Percentiles rank a stretch among this genome's conserved stretches.
phyloP scores from a whole-genome alignment of 208 protist species.

The Blechomonas ayalai region DNA sequence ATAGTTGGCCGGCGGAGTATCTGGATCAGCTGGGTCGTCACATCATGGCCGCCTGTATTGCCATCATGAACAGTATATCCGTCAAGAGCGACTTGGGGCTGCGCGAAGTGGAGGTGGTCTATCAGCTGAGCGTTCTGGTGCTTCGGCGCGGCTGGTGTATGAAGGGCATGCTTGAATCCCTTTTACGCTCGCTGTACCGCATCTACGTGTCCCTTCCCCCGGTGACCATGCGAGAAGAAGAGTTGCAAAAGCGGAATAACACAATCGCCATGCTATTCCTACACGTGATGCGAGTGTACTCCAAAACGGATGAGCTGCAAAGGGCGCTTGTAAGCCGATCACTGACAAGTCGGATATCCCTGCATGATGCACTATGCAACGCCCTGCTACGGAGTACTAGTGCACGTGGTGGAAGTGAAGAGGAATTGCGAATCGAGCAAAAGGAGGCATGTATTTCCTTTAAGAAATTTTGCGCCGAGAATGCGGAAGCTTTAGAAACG shows the following conservation, averaged over 20 bases:
- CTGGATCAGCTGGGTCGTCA: slow-evolving; percentile 61
- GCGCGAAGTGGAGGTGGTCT: slow-evolving; percentile 43
- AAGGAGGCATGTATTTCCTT: slow-evolving; percentile 36
- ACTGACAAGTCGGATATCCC: slow-evolving; percentile 62
- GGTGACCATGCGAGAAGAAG: slow-evolving; percentile 45
- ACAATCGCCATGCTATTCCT: slow-evolving; percentile 53
- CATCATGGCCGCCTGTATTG: slow-evolving; percentile 65
- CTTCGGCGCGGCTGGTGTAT: slow-evolving; percentile 48
- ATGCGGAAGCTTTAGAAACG: slow-evolving; percentile 42
- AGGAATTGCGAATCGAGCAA: too few species aligned
- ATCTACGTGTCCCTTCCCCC: slow-evolving; percentile 56
- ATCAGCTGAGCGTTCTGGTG: slow-evolving; percentile 39
- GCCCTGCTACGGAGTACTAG: slow-evolving; percentile 26
- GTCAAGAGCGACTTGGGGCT: slow-evolving; percentile 40
- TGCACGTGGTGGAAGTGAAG: too few species aligned
- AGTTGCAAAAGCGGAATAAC: slow-evolving; percentile 27
- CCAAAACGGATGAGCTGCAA: slow-evolving; percentile 49
- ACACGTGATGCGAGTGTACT: slow-evolving; percentile 52
- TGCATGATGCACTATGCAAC: slow-evolving; percentile 62
- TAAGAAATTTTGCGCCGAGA: slow-evolving; percentile 40
- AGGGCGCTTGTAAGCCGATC: slow-evolving; percentile 62
- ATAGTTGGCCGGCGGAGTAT: slow-evolving; percentile 46
- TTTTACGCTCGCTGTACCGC: slow-evolving; percentile 59
- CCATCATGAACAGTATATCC: slow-evolving; percentile 58
- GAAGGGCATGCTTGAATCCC: slow-evolving; percentile 65